Conservation (phyloP, 1,139 yeast genomes). For the Saccharomyces hybrid region DNA sequence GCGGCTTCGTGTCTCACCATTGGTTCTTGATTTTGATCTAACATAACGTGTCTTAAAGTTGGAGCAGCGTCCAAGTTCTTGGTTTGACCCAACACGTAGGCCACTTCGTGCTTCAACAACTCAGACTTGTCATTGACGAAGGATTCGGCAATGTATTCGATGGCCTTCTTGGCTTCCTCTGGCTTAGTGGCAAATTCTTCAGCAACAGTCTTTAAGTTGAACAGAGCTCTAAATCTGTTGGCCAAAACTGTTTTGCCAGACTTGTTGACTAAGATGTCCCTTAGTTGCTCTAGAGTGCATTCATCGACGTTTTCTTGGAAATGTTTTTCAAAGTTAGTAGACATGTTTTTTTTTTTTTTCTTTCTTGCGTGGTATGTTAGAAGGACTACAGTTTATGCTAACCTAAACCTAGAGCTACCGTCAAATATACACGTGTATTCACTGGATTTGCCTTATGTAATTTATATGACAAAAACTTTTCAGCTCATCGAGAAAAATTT, state of each 20-base stretch:
- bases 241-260: constrained; percentile 68
- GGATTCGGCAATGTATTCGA: constrained; percentile 74
- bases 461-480: not conserved
- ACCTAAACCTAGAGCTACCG: not conserved
- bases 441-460: not conserved
- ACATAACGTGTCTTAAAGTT: constrained; percentile 63
- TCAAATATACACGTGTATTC: not conserved
- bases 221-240: constrained; percentile 84
- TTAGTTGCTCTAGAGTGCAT: constrained; percentile 56
- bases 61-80: constrained; percentile 74
- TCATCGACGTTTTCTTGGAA: constrained; percentile 33
- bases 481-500: constrained; percentile 1
- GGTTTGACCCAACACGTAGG: constrained; percentile 97
- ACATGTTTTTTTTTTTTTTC: constrained; percentile 18
- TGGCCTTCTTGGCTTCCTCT: constrained; percentile 54
- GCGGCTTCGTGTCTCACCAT: constrained; percentile 99
- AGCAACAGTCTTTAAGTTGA: constrained; percentile 82
- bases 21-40: constrained; percentile 61
- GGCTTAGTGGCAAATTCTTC: constrained; percentile 46
- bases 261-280: constrained; percentile 61
- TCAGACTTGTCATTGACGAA: constrained; percentile 73
- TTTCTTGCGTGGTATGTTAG: not conserved
- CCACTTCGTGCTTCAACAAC: constrained; percentile 92
- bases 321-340: constrained; percentile 33
- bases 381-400: not conserved